Conservation (phyloP, 1,284 basidiomycete species). For the Ganoderma multipileum region DNA sequence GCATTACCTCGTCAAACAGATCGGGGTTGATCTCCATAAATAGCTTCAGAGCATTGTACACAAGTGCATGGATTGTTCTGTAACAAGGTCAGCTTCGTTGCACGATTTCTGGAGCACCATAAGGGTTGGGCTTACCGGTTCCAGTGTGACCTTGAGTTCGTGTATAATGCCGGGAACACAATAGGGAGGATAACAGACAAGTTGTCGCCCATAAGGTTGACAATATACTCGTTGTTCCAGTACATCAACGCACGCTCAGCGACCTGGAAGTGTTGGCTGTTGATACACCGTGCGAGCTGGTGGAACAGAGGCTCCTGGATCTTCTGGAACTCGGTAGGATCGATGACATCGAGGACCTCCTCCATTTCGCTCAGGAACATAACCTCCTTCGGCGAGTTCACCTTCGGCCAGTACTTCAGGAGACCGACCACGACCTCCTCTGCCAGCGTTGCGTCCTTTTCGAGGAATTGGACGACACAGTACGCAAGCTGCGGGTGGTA, state of each 20-base stretch:
- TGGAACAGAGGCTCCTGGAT: conserved; percentile 94
- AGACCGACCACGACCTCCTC: conserved; percentile 97
- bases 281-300: conserved; percentile 96
- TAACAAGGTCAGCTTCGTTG: conserved; percentile 7
- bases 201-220: conserved; percentile 99
- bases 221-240: conserved; percentile 99
- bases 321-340: conserved; percentile 96
- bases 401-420: conserved; percentile 98
- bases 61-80: conserved; percentile 98
- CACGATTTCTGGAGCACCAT: conserved; percentile 2
- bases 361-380: conserved; percentile 99
- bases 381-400: conserved; percentile 99
- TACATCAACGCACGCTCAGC: conserved; percentile 94
- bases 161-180: conserved; percentile 97
- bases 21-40: conserved; percentile 99
- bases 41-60: conserved; percentile 97
- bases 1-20: conserved; percentile 93
- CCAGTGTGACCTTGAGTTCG: conserved; percentile 98
- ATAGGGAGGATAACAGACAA: conserved; percentile 90
- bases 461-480: conserved; percentile 98
- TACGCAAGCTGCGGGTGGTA: conserved; percentile 99
- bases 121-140: conserved; percentile 75
- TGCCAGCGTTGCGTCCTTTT: conserved; percentile 93
- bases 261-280: conserved; percentile 99
- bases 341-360: conserved; percentile 98